Conservation (phyloP, 1,139 yeast species). For the Candida glucosophila region DNA sequence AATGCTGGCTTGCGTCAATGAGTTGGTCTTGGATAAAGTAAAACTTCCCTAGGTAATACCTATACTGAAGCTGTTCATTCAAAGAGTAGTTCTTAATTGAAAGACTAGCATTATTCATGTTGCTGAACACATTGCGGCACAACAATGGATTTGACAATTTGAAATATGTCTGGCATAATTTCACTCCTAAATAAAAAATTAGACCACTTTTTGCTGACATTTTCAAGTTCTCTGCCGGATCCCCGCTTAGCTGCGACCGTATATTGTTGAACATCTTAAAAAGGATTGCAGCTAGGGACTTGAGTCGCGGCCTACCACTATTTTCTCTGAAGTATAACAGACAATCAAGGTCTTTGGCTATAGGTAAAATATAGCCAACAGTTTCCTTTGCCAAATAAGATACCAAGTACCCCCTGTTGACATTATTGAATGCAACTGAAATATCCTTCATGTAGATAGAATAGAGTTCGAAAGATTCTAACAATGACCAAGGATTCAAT, state of each 20-base stretch:
- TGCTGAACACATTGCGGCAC: constrained; percentile 69
- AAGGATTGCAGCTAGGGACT: constrained; percentile 48
- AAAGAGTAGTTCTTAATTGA: constrained; percentile 35
- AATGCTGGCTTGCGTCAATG: constrained; percentile 46
- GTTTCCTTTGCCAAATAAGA: constrained; percentile 35
- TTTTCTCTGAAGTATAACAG: constrained; percentile 33
- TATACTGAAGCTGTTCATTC: constrained; percentile 53
- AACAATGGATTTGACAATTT: constrained; percentile 54
- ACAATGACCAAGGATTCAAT: constrained; percentile 50
- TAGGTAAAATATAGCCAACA: constrained; percentile 36
- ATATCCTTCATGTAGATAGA: constrained; percentile 44
- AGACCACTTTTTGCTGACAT: constrained; percentile 24
- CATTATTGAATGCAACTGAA: constrained; percentile 51
- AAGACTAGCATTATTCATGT: constrained; percentile 55
- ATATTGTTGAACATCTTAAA: constrained; percentile 57
- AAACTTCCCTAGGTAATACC: constrained; percentile 62
- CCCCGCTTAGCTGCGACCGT: constrained; percentile 44
- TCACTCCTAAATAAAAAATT: constrained; percentile 47
- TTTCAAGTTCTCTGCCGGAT: constrained; percentile 32
- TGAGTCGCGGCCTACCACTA: constrained; percentile 38
- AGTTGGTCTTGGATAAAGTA: constrained; percentile 55
- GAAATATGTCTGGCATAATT: constrained; percentile 57
- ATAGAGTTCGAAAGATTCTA: constrained; percentile 52
- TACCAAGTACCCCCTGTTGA: constrained; percentile 40
- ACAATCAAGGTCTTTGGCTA: constrained; percentile 42